Base-by-base conservation (phyloP, 768 basidiomycete genomes). In the Trametes cinnabarina region DNA sequence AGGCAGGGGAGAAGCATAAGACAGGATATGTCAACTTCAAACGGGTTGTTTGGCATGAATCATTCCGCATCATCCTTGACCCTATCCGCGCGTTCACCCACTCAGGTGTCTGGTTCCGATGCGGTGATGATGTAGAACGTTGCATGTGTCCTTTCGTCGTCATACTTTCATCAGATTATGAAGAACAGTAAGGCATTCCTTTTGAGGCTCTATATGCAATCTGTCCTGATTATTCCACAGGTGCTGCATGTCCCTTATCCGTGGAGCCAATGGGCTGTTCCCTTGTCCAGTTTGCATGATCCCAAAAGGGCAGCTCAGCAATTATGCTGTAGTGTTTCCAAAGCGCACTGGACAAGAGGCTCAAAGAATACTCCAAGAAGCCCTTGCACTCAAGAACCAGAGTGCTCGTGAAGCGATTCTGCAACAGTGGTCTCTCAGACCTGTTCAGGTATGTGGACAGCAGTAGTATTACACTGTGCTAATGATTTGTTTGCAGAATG, bases 131-230 rank as follows among this genome's bases (percentile, higher is more conserved):
- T n/a, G n/a, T 4, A 9, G 15, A 41, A 51, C 69, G 66, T 0
- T 60, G 39, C 14, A 40, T 80, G 0, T 79, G 69, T 32, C 77
- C 76, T 1, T 25, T 74, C 8, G 65, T 80, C n/a, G 30, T 76
- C 0, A 76, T 79, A 3, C 61, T 78, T 1, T 74, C 72, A 5
- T 71, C 73, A 3, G 77, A 80, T 50, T 80, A 77, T 51, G 73
- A 80, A 57, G 78, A 82, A 68, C 73, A 75, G 79, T 80, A 69
- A 25, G 74, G n/a, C n/a, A n/a, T 68, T n/a, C n/a, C 30, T 7
- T 32, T 12, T 32, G 12, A 48, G 44, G 19, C n/a, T n/a, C n/a
- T n/a, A n/a, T 37, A 7, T 32, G 30, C 6, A 32, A 7, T 6
- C 6, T 32, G 30, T 12, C 12, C 30, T 7, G 12, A 32, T 32